Evolutionary conservation across 805 yeast species (phyloP), one percentile per base, ranked within the genome.

Genomic region (Yarrowia yakushimensis): DNA sequence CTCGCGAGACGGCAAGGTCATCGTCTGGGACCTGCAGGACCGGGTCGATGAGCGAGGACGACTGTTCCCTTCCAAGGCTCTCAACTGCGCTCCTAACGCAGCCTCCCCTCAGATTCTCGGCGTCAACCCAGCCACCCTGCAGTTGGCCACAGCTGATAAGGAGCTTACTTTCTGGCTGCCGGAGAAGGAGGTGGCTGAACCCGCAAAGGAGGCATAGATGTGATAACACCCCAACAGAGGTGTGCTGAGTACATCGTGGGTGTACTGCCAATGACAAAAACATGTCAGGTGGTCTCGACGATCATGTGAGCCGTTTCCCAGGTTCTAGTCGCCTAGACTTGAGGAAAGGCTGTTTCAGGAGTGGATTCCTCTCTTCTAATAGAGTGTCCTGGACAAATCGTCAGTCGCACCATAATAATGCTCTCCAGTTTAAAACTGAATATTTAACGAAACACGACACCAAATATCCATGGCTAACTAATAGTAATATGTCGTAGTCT

Each of bases 81-180:
- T 61, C 46, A 70, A 62, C 43, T 63, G 55, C 46, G 60, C 52
- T n/a, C 39, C 60, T 20, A 48, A 63, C 23, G 54, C 67, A 9
- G 63, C 76, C 5, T 66, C 79, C 6, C 83, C 88, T 1, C 74
- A 81, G 66, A 75, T 83, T 57, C 70, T 83, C 11, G 76, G 79
- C 22, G 85, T 85, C 72, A 85, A 85, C 67, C 93, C 93, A 1
- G 80, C 81, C 65, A 71, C 81, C 34, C 77, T 83, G 70, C 77
- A 81, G 63, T 71, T 88, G 66, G 87, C 90, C 1, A 79, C 90
- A 0, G 90, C 88, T 8, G 88, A 85, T 69, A 80, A 75, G 7
- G 82, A 77, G 37, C 69, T 83, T 20, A 69, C 78, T 1, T 68
- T 82, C 41, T 82, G 83, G 83, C 60, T 69, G 20, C 71, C 71